Evolutionary conservation across 495 filamentous ascomycete genomes (phyloP), one percentile per base, ranked within the genome.

Genomic region (Tricharina praecox): DNA sequence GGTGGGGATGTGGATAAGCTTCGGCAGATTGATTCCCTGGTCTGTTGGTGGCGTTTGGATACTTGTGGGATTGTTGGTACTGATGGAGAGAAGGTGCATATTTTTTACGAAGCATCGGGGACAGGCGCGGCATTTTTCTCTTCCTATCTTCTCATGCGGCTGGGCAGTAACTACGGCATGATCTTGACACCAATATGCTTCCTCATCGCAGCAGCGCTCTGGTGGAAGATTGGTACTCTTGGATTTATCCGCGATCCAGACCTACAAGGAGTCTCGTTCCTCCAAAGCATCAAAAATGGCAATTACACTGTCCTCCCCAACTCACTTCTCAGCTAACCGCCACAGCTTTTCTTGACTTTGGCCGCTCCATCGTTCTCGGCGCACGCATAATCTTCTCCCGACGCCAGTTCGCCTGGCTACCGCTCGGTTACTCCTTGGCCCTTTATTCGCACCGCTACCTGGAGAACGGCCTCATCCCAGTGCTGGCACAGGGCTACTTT

Each of bases 371-470:
- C 43, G 61, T 51, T 50, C 60, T 63, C 2, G 67, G 67, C 23
- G 60, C 53, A 23, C 50, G 48, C 3, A 59, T 70, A 16, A 59
- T 70, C 40, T 63, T 67, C 50, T 60, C 62, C 21, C 60, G 59
- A 9, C 62, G 66, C 38, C 64, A 66, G 52, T 68, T 67, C 41
- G 48, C 65, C 35, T 70, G 67, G 67, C 55, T 70, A 21, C 54
- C 66, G 9, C 56, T 66, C 4, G 63, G 66, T 7, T 70, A 68
- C 43, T 61, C 67, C 4, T 46, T 70, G 34, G 61, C 64, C 1
- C 55, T 70, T 8, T 67, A 68, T 49, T 63, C 61, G 19, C 66
- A 70, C 42, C 61, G 66, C 10, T 68, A 67, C 40, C 62, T 70
- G 33, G 67, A 70, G 47, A 66, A 64, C 36, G 63, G 58, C 23